Evolutionary conservation across 768 basidiomycete species (phyloP).

Genomic region (Tremella fuciformis): DNA sequence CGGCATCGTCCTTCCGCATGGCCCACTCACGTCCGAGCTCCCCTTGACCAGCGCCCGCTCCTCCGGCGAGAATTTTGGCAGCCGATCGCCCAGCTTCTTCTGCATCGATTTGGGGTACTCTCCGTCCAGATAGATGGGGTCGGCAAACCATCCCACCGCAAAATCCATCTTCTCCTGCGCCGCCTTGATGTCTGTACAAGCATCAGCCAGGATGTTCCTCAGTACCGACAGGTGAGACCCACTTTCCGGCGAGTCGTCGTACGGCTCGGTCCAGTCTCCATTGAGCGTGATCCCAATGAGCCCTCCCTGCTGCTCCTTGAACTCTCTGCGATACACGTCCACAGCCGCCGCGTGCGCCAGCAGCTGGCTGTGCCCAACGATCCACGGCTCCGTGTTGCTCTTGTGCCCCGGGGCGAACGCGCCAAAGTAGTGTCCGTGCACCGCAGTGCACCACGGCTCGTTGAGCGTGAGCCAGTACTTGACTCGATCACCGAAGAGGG

Average conservation of each 20-base stretch:
- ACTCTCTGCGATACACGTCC: slow-evolving; percentile 66
- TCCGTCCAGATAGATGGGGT: slow-evolving; percentile 67
- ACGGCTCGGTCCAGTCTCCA: slow-evolving; percentile 72
- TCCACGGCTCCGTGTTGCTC: slow-evolving; percentile 39
- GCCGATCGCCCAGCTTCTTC: slow-evolving; percentile 38
- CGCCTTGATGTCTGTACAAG: slow-evolving; percentile 60
- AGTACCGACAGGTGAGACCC: slow-evolving; percentile 38
- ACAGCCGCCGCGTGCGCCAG: slow-evolving; percentile 68
- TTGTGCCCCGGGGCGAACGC: slow-evolving; percentile 57
- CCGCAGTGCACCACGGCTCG: slow-evolving; percentile 57
- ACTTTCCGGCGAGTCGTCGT: slow-evolving; percentile 68
- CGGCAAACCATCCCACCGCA: slow-evolving; percentile 62
- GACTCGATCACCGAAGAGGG: slow-evolving; percentile 71
- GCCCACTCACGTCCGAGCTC: slow-evolving; percentile 43
- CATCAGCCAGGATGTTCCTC: slow-evolving; percentile 7
- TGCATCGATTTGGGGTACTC: slow-evolving; percentile 59
- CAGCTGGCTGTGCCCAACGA: slow-evolving; percentile 65
- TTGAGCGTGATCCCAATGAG: slow-evolving; percentile 76
- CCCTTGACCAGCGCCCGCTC: slow-evolving; percentile 45
- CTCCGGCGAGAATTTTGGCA: slow-evolving; percentile 44
- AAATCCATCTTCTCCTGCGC: slow-evolving; percentile 71
- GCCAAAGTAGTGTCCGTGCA: slow-evolving; percentile 72
- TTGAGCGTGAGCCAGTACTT: slow-evolving; percentile 75
- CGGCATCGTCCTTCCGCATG: neutral
- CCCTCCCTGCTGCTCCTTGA: slow-evolving; percentile 64